Evolutionary conservation across 257 asterid genomes (phyloP).

Genomic region (Datura wrightii): DNA sequence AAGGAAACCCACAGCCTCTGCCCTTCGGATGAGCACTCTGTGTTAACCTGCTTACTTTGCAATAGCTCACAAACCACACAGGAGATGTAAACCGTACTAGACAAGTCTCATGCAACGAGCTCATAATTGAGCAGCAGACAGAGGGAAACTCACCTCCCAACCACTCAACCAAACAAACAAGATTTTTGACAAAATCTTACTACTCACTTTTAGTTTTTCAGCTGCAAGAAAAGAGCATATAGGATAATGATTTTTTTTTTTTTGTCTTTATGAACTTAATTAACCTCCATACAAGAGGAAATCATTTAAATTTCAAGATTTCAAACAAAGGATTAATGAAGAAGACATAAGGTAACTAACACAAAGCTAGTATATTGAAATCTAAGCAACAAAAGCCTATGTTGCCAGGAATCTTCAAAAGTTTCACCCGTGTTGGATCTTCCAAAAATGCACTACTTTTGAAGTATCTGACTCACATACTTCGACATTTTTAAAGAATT

Average conservation of each 20-base stretch:
- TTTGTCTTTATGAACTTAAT: neutral
- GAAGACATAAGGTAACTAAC: neutral
- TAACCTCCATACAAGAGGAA: slow-evolving; percentile 14
- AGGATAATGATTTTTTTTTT: neutral
- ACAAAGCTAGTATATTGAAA: neutral
- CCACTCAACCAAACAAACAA: too few species aligned
- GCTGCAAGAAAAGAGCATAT: neutral
- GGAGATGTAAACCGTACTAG: too few species aligned
- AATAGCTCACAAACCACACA: too few species aligned
- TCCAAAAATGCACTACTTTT: neutral
- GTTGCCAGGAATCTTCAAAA: neutral
- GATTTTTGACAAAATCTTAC: too few species aligned
- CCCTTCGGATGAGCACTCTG: too few species aligned
- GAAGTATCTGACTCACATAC: neutral
- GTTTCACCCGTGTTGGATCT: neutral
- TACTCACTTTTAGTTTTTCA: neutral
- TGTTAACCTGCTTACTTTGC: too few species aligned
- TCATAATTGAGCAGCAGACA: too few species aligned
- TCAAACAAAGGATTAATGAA: neutral
- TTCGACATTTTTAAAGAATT: neutral
- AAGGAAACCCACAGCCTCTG: too few species aligned
- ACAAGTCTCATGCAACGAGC: too few species aligned
- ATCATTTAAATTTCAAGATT: neutral
- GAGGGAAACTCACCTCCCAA: too few species aligned
- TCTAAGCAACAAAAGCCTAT: neutral